Percentiles rank a stretch among this genome's conserved stretches.
Conservation (phyloP, 1,284 basidiomycete genomes). For the Stygiomarasmius scandens region DNA sequence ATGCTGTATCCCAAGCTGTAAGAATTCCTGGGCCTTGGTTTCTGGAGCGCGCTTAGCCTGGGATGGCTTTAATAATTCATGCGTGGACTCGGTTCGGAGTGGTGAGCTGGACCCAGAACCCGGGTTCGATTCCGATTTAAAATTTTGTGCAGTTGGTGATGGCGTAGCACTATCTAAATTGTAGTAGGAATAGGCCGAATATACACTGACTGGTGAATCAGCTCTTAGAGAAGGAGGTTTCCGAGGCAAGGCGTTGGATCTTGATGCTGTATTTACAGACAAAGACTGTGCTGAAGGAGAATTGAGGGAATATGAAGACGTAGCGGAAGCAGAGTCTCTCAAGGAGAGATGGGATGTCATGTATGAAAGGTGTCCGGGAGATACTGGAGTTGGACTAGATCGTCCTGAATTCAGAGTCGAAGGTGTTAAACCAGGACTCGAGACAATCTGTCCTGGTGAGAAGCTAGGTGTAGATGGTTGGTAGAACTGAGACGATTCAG, state of each 20-base stretch:
- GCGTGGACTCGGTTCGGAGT: slow-evolving; percentile 2
- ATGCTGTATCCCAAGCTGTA: slow-evolving; percentile 78
- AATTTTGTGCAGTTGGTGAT: slow-evolving; percentile 36
- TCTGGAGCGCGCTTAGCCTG: slow-evolving; percentile 12
- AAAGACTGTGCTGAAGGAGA: background rate
- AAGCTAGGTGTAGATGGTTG: slow-evolving; percentile 7
- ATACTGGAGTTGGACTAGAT: background rate
- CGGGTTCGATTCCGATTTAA: slow-evolving; percentile 7
- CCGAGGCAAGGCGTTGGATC: slow-evolving; percentile 3
- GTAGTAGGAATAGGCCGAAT: slow-evolving; percentile 70
- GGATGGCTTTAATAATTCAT: slow-evolving; percentile 15
- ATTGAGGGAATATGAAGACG: slow-evolving; percentile 7
- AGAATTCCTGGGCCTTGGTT: slow-evolving; percentile 54
- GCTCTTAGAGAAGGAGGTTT: slow-evolving; percentile 33
- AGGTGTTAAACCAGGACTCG: background rate
- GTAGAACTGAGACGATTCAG: background rate
- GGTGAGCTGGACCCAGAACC: background rate
- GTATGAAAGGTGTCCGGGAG: background rate
- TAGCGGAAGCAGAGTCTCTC: slow-evolving; percentile 20
- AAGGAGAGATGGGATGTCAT: background rate
- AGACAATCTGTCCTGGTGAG: background rate
- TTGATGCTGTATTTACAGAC: background rate
- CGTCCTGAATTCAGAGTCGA: background rate
- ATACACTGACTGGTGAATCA: slow-evolving; percentile 52
- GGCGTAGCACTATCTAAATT: slow-evolving; percentile 44